Base-by-base conservation (phyloP, 148 eudicot species). In the Vaccinium darrowii region DNA sequence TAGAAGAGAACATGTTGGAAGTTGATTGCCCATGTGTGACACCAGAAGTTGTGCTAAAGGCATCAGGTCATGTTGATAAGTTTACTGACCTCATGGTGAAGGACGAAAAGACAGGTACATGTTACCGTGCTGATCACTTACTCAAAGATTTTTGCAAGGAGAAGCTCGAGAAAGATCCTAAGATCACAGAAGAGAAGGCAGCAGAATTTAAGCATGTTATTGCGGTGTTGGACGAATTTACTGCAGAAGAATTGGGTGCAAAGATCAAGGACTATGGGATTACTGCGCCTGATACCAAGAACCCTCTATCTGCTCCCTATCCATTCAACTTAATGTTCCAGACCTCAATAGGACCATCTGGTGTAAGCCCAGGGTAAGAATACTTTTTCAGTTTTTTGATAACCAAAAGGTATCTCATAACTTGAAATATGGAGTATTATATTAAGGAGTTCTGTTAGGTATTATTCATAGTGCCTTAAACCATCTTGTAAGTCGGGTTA, bases 51-150 rank as follows among this genome's bases (percentile, higher is more conserved):
- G 98, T 95, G 80, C 89, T 95, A 30, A 94, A 93, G 91, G 98
- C 98, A 13, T 95, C 98, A 1, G 98, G 98, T 67, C 98, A 95
- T 84, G 98, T 95, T 71, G 98, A 95, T 58, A 95, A 95, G 88
- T 94, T 95, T 84, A 94, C 98, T 60, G 98, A 95, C 88, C 96
- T 94, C 81, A 95, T 95, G 98, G 98, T 94, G n/a, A 95, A 94
- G 85, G 95, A 95, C 84, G 96, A 92, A 83, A 95, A 95, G 88
- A 91, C 95, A 10, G 98, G 95, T 52, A 91, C 90, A 25, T 95
- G 98, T 84, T 92, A 90, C 84, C 90, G 98, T 75, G 98, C 98
- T 11, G 98, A 95, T 86, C 98, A 95, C 85, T 87, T 95, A 90
- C 89, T 94, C 39, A 95, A 95, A 90, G 96, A 95, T 87, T 94